Evolutionary conservation across 352 stramenopile genomes (phyloP).

Genomic region (Halophytophthora batemanensis): DNA sequence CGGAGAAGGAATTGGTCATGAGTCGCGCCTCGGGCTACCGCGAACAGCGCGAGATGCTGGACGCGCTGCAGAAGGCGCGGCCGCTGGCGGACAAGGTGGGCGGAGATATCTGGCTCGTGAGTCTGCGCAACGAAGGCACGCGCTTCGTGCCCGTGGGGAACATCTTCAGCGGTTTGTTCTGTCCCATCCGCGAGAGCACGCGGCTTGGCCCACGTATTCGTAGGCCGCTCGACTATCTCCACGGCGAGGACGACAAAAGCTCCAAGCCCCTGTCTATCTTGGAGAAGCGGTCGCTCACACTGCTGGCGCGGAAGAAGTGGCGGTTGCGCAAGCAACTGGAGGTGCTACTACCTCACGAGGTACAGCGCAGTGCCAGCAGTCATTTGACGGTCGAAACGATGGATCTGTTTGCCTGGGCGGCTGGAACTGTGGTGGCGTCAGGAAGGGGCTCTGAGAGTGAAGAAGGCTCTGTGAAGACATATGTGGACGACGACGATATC

Average conservation of each 20-base stretch:
- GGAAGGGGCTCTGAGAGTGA: constrained; percentile 1
- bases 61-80: constrained; percentile 84
- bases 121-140: constrained; percentile 78
- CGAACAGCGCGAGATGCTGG: constrained; percentile 88
- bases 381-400: constrained; percentile 48
- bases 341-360: constrained; percentile 56
- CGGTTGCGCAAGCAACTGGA: constrained; percentile 69
- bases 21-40: constrained; percentile 77
- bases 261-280: constrained; percentile 32
- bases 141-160: constrained; percentile 89
- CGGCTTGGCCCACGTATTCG: constrained; percentile 48
- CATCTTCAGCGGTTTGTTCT: constrained; percentile 92
- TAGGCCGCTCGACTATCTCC: constrained; percentile 57
- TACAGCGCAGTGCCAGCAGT: constrained; percentile 47
- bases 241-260: constrained; percentile 10
- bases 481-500: constrained; percentile 12
- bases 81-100: constrained; percentile 87
- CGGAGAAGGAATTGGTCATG: constrained; percentile 83
- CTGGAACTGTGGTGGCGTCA: constrained; percentile 9
- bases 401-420: constrained; percentile 76
- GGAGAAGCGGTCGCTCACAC: constrained; percentile 50
- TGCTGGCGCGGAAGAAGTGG: constrained; percentile 58
- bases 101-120: constrained; percentile 89
- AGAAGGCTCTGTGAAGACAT: constrained; percentile 2
- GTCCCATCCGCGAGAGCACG: constrained; percentile 74